A percentile compares a stretch with the other conserved stretches of the same genome.
Evolutionary conservation across 805 yeast species (phyloP).

Genomic region (Lachancea kluyveri): DNA sequence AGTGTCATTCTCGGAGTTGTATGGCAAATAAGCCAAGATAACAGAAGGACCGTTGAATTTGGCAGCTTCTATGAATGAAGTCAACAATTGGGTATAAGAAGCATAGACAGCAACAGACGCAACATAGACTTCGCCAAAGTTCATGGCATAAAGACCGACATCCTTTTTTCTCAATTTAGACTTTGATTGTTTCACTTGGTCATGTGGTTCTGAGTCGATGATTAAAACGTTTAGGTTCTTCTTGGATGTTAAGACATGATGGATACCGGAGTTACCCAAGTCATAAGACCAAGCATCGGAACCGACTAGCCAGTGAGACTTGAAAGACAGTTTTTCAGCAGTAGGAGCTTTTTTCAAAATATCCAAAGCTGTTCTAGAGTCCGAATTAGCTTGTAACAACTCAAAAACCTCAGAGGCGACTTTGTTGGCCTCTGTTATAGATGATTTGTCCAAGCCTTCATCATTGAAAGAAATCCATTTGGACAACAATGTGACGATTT

Average conservation of each 20-base stretch:
- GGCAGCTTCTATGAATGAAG: conserved; percentile 87
- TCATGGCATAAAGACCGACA: conserved; percentile 91
- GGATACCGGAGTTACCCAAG: conserved; percentile 86
- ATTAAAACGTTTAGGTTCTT: conserved; percentile 77
- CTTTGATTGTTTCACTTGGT: conserved; percentile 34
- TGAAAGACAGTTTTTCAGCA: conserved; percentile 40
- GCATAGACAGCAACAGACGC: conserved; percentile 93
- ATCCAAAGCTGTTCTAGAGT: conserved; percentile 36
- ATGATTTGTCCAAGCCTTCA: conserved; percentile 27
- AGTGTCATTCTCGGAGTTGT: conserved; percentile 53
- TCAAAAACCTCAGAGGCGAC: conserved; percentile 31
- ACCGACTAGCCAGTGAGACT: conserved; percentile 78
- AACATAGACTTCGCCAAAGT: conserved; percentile 81
- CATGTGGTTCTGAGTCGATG: conserved; percentile 77
- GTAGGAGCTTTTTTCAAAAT: conserved; percentile 36
- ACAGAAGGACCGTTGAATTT: conserved; percentile 85
- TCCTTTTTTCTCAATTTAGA: conserved; percentile 69
- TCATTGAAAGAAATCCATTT: conserved; percentile 60
- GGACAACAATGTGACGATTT: conserved; percentile 51
- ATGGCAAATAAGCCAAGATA: conserved; percentile 85
- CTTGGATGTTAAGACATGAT: conserved; percentile 69
- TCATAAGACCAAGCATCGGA: conserved; percentile 96
- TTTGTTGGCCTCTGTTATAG: conserved; percentile 27
- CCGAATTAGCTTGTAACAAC: conserved; percentile 34
- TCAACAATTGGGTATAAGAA: conserved; percentile 86